Evolutionary conservation across 1,284 basidiomycete species (phyloP).

Genomic region (Stygiomarasmius scandens): DNA sequence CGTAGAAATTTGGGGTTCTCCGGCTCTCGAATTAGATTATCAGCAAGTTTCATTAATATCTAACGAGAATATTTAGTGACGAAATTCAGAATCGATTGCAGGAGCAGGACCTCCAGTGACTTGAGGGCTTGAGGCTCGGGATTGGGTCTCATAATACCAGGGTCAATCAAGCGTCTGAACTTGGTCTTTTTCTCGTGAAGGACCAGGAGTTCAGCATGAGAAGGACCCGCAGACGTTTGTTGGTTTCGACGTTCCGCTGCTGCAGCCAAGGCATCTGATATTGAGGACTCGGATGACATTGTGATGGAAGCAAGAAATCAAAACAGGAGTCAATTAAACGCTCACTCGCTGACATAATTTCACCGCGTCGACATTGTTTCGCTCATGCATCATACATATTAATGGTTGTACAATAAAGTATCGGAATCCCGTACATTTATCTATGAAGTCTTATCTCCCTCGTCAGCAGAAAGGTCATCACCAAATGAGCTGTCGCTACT

Average conservation of each 20-base stretch:
- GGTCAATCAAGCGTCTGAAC: conserved; percentile 72
- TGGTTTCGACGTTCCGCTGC: conserved; percentile 47
- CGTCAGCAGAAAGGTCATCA: conserved; percentile 41
- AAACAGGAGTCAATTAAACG: background rate
- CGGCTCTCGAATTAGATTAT: conserved; percentile 72
- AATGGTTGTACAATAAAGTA: background rate
- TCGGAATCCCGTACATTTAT: conserved; percentile 7
- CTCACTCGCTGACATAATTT: background rate
- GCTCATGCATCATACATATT: no score
- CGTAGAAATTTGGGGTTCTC: conserved; percentile 68
- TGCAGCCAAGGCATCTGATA: conserved; percentile 39
- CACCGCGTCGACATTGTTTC: background rate
- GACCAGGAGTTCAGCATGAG: conserved; percentile 26
- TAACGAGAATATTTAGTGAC: conserved; percentile 28
- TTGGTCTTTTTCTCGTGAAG: conserved; percentile 67
- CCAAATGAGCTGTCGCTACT: conserved; percentile 72
- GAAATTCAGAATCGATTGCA: background rate
- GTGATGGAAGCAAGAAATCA: background rate
- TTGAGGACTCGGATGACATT: conserved; percentile 1
- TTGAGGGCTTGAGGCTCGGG: conserved; percentile 58
- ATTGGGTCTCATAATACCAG: conserved; percentile 76
- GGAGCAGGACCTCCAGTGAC: conserved; percentile 58
- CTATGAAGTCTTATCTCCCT: background rate
- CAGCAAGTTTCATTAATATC: conserved; percentile 69
- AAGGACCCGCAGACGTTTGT: conserved; percentile 27